phyloP scores from a whole-genome alignment of 2,329 filamentous ascomycete genomes.

The Monosporascus cannonballus region DNA sequence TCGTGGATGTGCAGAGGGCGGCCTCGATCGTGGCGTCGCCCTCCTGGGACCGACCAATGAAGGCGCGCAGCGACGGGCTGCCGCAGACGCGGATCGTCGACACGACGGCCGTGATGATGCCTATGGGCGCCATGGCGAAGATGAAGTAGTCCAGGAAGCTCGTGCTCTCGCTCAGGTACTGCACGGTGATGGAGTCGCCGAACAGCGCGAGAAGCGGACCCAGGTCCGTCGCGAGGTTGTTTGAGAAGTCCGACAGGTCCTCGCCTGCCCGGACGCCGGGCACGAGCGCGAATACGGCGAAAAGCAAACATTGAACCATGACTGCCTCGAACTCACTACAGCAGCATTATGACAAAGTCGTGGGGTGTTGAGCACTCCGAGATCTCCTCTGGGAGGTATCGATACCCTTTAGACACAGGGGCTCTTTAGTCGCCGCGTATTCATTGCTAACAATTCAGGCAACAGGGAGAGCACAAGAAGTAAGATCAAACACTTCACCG shows the following conservation, averaged over 20 bases:
- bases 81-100: constrained; percentile 22
- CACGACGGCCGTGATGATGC: constrained; percentile 32
- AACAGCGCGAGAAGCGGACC: constrained; percentile 29
- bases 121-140: constrained; percentile 29
- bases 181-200: constrained; percentile 23
- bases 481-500: too few relatives aligned
- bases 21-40: constrained; percentile 25
- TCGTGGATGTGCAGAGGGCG: constrained; percentile 35
- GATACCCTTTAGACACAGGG: too few relatives aligned
- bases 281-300: neutral
- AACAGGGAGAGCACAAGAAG: too few relatives aligned
- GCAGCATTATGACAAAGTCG: too few relatives aligned
- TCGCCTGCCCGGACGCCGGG: neutral
- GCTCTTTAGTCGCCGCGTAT: too few relatives aligned
- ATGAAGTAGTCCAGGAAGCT: constrained; percentile 25
- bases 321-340: neutral
- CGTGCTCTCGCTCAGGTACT: constrained; percentile 23
- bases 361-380: too few relatives aligned
- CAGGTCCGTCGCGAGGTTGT: constrained; percentile 30
- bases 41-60: constrained; percentile 34
- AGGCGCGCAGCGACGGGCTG: constrained; percentile 23
- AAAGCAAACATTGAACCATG: neutral
- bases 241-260: constrained; percentile 21
- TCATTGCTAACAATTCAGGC: too few relatives aligned
- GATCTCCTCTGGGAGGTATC: too few relatives aligned